phyloP scores from a whole-genome alignment of 345 rosid species.

The Eucalyptus virginea region DNA sequence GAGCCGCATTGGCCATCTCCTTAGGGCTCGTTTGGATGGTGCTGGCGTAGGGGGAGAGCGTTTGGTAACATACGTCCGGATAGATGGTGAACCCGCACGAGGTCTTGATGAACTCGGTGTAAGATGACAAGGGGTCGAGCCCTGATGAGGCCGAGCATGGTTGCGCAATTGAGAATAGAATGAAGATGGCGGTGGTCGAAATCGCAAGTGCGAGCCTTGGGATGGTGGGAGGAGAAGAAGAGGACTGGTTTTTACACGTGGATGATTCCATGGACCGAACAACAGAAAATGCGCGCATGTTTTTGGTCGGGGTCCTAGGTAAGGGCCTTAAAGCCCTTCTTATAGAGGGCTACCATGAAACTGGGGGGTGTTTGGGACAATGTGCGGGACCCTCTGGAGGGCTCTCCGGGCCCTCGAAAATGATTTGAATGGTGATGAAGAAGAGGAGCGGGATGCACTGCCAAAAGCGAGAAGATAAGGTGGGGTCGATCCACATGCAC shows the following conservation, averaged over 20 bases:
- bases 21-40: constrained; percentile 4
- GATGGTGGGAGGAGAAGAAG: background rate
- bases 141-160: background rate
- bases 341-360: background rate
- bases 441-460: background rate
- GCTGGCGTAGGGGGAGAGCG: constrained; percentile 17
- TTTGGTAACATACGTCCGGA: constrained; percentile 19
- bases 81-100: constrained; percentile 24
- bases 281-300: background rate
- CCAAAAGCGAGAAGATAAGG: background rate
- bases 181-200: background rate
- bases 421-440: background rate
- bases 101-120: constrained; percentile 6
- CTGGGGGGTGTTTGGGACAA: background rate
- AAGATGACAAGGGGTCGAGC: background rate
- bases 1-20: constrained; percentile 14
- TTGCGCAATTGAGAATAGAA: background rate
- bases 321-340: background rate
- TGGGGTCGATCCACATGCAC: background rate
- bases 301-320: background rate
- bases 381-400: background rate
- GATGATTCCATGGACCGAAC: background rate
- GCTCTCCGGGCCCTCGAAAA: background rate
- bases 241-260: background rate
- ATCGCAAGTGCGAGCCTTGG: background rate